These are phyloP conservation scores for Claviceps spartinae DNA, from an alignment of 2,329 filamentous ascomycete genomes.

Conservation along the genomic window DNA sequence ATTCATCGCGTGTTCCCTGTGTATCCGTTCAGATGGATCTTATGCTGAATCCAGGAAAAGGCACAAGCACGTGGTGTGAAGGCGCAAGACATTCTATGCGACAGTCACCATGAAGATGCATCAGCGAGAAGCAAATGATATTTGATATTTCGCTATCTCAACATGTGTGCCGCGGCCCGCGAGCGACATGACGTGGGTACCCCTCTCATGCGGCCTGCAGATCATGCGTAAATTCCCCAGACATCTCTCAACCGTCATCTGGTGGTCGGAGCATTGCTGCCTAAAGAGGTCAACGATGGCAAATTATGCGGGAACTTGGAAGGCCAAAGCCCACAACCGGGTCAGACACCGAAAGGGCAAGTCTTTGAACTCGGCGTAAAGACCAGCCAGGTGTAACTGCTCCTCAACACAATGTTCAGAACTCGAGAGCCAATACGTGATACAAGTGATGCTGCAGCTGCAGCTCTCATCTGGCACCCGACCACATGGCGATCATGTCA, in stretches of 20 bases:
- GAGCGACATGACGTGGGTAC: not conserved
- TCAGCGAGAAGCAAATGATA: not conserved
- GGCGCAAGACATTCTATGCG: too few species aligned
- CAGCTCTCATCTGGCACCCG: not conserved
- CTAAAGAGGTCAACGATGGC: slow-evolving; percentile 2
- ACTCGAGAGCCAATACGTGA: too few species aligned
- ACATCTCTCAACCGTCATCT: not conserved
- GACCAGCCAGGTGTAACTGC: too few species aligned
- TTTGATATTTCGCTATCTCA: not conserved
- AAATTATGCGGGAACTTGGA: too few species aligned
- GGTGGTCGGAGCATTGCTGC: slow-evolving; percentile 9
- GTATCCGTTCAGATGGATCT: too few species aligned
- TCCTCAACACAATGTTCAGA: too few species aligned
- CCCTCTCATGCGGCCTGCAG: not conserved
- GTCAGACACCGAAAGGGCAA: not conserved
- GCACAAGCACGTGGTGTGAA: too few species aligned
- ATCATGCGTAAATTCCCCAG: not conserved
- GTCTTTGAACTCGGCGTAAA: too few species aligned
- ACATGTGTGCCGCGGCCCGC: not conserved
- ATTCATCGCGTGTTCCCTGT: too few species aligned
- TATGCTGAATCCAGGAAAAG: too few species aligned
- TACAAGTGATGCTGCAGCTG: too few species aligned
- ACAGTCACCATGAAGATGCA: not conserved
- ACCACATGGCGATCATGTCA: not conserved
- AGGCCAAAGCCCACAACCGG: too few species aligned